A percentile compares a stretch with the other conserved stretches of the same genome.
Conservation (phyloP, 768 basidiomycete species). For the Multifurca ochricompacta region DNA sequence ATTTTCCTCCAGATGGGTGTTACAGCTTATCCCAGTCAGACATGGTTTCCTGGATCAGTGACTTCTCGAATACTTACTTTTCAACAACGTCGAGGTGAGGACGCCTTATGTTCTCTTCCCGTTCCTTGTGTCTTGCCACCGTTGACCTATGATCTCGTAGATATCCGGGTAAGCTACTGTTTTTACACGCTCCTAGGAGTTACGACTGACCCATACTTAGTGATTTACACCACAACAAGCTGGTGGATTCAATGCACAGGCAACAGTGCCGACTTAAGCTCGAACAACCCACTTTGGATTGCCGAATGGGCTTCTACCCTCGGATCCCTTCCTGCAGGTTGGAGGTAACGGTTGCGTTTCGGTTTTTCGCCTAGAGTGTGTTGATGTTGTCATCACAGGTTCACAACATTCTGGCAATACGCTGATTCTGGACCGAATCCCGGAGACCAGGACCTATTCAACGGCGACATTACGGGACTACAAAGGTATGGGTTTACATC, state of each 20-base stretch:
- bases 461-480: slow-evolving; percentile 41
- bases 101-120: too few relatives aligned
- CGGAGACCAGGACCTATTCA: slow-evolving; percentile 55
- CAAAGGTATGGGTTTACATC: slow-evolving; percentile 26
- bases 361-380: too few relatives aligned
- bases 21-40: slow-evolving; percentile 43
- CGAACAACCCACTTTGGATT: slow-evolving; percentile 54
- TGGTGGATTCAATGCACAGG: slow-evolving; percentile 68
- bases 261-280: slow-evolving; percentile 42
- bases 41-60: slow-evolving; percentile 58
- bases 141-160: slow-evolving; percentile 22
- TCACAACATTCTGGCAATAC: slow-evolving; percentile 65
- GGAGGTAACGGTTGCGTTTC: too few relatives aligned
- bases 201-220: slow-evolving; percentile 24
- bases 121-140: not conserved
- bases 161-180: slow-evolving; percentile 32
- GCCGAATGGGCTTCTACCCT: slow-evolving; percentile 43
- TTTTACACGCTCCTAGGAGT: slow-evolving; percentile 25
- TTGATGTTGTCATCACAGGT: too few relatives aligned
- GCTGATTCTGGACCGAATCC: slow-evolving; percentile 47
- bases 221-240: slow-evolving; percentile 55
- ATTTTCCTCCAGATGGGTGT: slow-evolving; percentile 43
- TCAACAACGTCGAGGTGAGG: slow-evolving; percentile 40
- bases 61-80: slow-evolving; percentile 56
- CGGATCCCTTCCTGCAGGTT: slow-evolving; percentile 55